Evolutionary conservation across 2,329 filamentous ascomycete genomes (phyloP).

Genomic region (Nothophaeocryptopus gaeumannii): DNA sequence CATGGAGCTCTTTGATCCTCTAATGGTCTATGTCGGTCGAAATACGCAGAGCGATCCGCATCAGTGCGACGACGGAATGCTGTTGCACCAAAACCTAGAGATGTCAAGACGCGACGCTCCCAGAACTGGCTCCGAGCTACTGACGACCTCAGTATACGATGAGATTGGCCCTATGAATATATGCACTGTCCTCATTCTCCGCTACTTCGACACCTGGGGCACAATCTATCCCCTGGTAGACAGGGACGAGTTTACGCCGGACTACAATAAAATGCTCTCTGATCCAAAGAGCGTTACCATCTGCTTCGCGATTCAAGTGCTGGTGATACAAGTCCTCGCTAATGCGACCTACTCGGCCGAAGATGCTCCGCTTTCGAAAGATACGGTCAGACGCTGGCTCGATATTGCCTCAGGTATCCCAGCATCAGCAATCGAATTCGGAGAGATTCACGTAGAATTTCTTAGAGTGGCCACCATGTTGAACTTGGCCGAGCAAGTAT

Average conservation of each 20-base stretch:
- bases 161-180: conserved; percentile 5
- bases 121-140: neutral
- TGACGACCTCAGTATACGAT: conserved; percentile 8
- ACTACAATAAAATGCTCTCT: conserved; percentile 2
- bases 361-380: conserved; percentile 3
- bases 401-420: conserved; percentile 8
- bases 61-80: neutral
- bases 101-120: neutral
- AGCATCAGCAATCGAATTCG: conserved; percentile 3
- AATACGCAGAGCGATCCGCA: neutral
- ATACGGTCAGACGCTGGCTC: conserved; percentile 10
- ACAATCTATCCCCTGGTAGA: conserved; percentile 9
- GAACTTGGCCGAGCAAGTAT: conserved; percentile 13
- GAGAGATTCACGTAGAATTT: conserved; percentile 3
- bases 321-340: conserved; percentile 10
- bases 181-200: conserved; percentile 8
- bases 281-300: conserved; percentile 4
- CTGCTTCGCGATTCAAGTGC: conserved; percentile 4
- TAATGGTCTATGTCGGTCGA: conserved; percentile 10
- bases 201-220: conserved; percentile 17
- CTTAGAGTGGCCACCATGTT: conserved; percentile 6
- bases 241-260: neutral
- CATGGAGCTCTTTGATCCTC: conserved; percentile 4
- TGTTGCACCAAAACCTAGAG: neutral
- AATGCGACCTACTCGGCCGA: conserved; percentile 10